These are phyloP conservation scores for Neocatenulostroma microsporum DNA, from an alignment of 2,329 filamentous ascomycete species.

Conservation along the genomic window DNA sequence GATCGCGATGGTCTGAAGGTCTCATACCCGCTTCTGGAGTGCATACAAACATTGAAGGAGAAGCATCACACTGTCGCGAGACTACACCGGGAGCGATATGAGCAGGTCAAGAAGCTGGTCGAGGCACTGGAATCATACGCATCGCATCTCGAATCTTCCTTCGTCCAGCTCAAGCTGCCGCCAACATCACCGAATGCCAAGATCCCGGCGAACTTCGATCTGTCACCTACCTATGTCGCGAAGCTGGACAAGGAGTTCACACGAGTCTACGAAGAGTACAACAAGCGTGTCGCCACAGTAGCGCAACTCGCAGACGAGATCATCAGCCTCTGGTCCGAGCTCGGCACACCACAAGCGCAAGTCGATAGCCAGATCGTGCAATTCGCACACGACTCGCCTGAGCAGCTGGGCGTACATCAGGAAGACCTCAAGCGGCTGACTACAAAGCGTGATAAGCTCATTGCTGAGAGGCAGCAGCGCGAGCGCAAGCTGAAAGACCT, in stretches of 20 bases:
- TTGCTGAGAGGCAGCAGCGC: slow-evolving; percentile 79
- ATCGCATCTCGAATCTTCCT: slow-evolving; percentile 83
- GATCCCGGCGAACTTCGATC: slow-evolving; percentile 75
- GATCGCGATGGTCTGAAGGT: slow-evolving; percentile 64
- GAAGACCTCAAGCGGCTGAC: slow-evolving; percentile 71
- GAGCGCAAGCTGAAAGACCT: slow-evolving; percentile 73
- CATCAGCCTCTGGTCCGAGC: slow-evolving; percentile 90
- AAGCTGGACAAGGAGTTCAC: slow-evolving; percentile 86
- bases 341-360: slow-evolving; percentile 88
- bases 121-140: slow-evolving; percentile 93
- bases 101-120: slow-evolving; percentile 92
- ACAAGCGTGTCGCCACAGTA: slow-evolving; percentile 68
- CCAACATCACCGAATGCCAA: slow-evolving; percentile 70
- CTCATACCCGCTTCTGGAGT: slow-evolving; percentile 74
- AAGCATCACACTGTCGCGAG: slow-evolving; percentile 74
- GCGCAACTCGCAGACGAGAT: slow-evolving; percentile 71
- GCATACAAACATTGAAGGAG: slow-evolving; percentile 73
- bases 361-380: slow-evolving; percentile 83
- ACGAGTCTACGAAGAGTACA: slow-evolving; percentile 94
- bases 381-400: slow-evolving; percentile 79
- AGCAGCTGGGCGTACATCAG: slow-evolving; percentile 86
- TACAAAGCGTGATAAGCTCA: slow-evolving; percentile 68
- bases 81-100: slow-evolving; percentile 82
- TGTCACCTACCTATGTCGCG: slow-evolving; percentile 83
- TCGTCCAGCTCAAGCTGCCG: slow-evolving; percentile 76